A percentile compares a stretch with the other conserved stretches of the same genome.
Evolutionary conservation across 2,329 filamentous ascomycete genomes (phyloP).

Genomic region (Sclerotinia nivalis): DNA sequence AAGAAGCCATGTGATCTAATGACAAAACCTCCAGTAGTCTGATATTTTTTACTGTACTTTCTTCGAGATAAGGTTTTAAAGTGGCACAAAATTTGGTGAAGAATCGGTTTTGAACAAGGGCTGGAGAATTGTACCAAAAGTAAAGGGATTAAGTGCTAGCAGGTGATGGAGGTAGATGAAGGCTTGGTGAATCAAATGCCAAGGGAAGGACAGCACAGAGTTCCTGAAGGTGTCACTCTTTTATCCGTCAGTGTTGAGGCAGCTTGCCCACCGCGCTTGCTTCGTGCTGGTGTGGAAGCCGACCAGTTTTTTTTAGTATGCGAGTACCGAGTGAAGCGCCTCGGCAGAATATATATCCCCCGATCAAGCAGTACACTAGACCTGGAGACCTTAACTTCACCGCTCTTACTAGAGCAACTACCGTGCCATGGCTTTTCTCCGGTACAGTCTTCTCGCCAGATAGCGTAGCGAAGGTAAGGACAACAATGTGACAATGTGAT

Average conservation of each 20-base stretch:
- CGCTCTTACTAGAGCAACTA: not conserved
- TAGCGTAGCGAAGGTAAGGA: not conserved
- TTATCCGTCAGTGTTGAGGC: not conserved
- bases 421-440: conserved; percentile 1
- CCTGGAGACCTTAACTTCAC: not conserved
- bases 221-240: not conserved
- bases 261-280: not conserved
- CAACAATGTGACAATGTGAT: too few relatives aligned
- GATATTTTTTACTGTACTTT: not conserved
- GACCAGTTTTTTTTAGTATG: not conserved
- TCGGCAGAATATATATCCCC: not conserved
- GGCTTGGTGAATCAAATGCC: not conserved
- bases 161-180: not conserved
- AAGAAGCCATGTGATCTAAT: not conserved
- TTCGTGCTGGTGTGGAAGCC: not conserved
- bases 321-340: not conserved
- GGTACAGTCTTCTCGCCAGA: not conserved
- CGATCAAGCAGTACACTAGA: not conserved
- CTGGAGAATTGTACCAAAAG: not conserved
- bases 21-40: not conserved
- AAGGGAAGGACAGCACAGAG: conserved; percentile 6
- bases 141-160: not conserved
- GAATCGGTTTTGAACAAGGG: not conserved
- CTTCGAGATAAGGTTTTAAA: not conserved
- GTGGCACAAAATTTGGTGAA: not conserved